These are phyloP conservation scores for Leptosphaerulina australis DNA, from an alignment of 2,329 filamentous ascomycete genomes.

Conservation along the genomic window DNA sequence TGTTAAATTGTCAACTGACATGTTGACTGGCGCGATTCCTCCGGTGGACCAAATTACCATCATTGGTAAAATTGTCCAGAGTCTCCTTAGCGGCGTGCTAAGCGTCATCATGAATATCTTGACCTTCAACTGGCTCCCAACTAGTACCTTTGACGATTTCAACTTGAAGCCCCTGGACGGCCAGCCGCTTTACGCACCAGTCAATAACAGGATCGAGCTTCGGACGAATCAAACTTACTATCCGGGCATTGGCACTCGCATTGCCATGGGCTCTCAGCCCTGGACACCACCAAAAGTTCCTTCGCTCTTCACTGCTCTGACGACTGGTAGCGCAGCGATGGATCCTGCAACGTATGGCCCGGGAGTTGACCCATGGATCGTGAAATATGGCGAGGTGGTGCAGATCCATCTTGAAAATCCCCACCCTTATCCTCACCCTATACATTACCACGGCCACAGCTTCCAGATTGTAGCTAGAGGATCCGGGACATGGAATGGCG, in stretches of 20 bases:
- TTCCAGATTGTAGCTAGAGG: conserved; percentile 49
- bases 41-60: conserved; percentile 19
- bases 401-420: conserved; percentile 42
- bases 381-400: conserved; percentile 11
- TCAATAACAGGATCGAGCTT: conserved; percentile 67
- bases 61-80: conserved; percentile 24
- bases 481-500: conserved; percentile 51
- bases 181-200: conserved; percentile 62
- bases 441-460: conserved; percentile 45
- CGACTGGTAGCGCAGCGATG: conserved; percentile 53
- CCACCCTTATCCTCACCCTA: conserved; percentile 50
- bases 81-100: conserved; percentile 15
- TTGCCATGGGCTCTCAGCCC: conserved; percentile 65
- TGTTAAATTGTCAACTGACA: conserved; percentile 56
- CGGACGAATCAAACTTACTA: conserved; percentile 64
- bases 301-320: conserved; percentile 75
- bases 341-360: conserved; percentile 46
- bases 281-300: conserved; percentile 77
- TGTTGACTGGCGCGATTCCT: conserved; percentile 54
- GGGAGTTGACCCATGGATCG: conserved; percentile 15
- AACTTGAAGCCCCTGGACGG: conserved; percentile 71
- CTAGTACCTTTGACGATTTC: conserved; percentile 73
- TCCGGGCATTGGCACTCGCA: conserved; percentile 60
- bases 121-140: conserved; percentile 55
- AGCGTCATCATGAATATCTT: conserved; percentile 61